Evolutionary conservation across 768 basidiomycete genomes (phyloP).

Genomic region (Hypholoma fasciculare): DNA sequence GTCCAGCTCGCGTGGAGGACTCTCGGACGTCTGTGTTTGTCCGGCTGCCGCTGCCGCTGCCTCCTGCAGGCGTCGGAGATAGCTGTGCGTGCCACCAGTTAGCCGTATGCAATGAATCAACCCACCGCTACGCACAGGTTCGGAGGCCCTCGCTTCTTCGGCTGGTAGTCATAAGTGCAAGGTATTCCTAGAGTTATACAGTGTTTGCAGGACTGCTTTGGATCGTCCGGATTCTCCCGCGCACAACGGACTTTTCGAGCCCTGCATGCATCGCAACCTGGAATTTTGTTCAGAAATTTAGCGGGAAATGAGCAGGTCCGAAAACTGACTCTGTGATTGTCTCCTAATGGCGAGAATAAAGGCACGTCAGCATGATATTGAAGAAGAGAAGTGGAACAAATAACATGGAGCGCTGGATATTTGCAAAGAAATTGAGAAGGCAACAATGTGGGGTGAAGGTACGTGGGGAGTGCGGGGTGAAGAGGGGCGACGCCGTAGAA

Average conservation of each 20-base stretch:
- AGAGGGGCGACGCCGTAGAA: slow-evolving; percentile 33
- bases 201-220: slow-evolving; percentile 83
- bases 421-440: slow-evolving; percentile 8
- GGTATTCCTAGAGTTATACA: slow-evolving; percentile 79
- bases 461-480: slow-evolving; percentile 43
- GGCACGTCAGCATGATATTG: slow-evolving; percentile 29
- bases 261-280: slow-evolving; percentile 86
- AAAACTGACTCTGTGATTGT: slow-evolving; percentile 76
- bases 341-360: slow-evolving; percentile 49
- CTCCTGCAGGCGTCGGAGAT: slow-evolving; percentile 79
- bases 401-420: slow-evolving; percentile 33
- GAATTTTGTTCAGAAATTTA: slow-evolving; percentile 16
- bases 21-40: slow-evolving; percentile 32
- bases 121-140: slow-evolving; percentile 64
- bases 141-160: slow-evolving; percentile 91
- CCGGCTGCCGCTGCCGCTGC: slow-evolving; percentile 65
- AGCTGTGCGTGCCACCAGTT: slow-evolving; percentile 40
- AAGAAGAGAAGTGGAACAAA: slow-evolving; percentile 26
- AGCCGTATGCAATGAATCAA: slow-evolving; percentile 2
- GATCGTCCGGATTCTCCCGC: slow-evolving; percentile 75
- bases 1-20: slow-evolving; percentile 33
- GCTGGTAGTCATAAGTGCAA: slow-evolving; percentile 91
- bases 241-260: slow-evolving; percentile 87
- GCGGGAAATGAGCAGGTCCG: not conserved
- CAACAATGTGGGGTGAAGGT: slow-evolving; percentile 27